A percentile compares a stretch with the other conserved stretches of the same genome.
phyloP scores from a whole-genome alignment of 768 basidiomycete species.

The Leccinum boreale region DNA sequence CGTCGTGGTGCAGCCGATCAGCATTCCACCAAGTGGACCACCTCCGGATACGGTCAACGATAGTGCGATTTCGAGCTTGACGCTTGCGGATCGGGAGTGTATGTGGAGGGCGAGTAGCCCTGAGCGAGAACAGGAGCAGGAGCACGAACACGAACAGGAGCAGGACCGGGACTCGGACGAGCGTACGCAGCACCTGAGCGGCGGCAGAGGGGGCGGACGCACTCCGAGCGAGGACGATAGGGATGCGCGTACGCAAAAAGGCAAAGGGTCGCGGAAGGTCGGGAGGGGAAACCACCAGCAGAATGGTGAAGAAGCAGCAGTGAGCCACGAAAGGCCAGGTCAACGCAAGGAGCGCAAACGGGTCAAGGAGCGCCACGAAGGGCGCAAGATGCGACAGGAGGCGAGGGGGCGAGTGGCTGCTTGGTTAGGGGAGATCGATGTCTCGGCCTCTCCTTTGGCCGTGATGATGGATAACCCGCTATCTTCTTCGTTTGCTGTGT shows the following conservation, averaged over 20 bases:
- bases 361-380: slow-evolving; percentile 34
- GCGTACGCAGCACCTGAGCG: slow-evolving; percentile 29
- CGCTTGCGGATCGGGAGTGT: slow-evolving; percentile 33
- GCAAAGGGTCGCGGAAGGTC: slow-evolving; percentile 18
- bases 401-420: slow-evolving; percentile 74
- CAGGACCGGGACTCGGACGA: slow-evolving; percentile 33
- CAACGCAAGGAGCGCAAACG: slow-evolving; percentile 27
- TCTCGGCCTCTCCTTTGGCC: slow-evolving; percentile 42
- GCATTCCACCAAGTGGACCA: slow-evolving; percentile 32
- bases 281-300: slow-evolving; percentile 21
- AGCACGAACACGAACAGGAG: slow-evolving; percentile 21
- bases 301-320: slow-evolving; percentile 21
- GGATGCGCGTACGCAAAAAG: slow-evolving; percentile 30
- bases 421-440: slow-evolving; percentile 70
- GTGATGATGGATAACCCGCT: slow-evolving; percentile 33
- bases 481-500: slow-evolving; percentile 27
- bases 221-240: slow-evolving; percentile 32
- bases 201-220: slow-evolving; percentile 5
- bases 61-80: slow-evolving; percentile 47
- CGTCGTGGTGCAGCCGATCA: slow-evolving; percentile 38
- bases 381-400: slow-evolving; percentile 38
- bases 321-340: slow-evolving; percentile 16
- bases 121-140: slow-evolving; percentile 29
- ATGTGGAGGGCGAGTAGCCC: slow-evolving; percentile 8
- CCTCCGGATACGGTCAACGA: slow-evolving; percentile 35